phyloP scores from a whole-genome alignment of 2,329 filamentous ascomycete species.

The Fusarium devonianum region DNA sequence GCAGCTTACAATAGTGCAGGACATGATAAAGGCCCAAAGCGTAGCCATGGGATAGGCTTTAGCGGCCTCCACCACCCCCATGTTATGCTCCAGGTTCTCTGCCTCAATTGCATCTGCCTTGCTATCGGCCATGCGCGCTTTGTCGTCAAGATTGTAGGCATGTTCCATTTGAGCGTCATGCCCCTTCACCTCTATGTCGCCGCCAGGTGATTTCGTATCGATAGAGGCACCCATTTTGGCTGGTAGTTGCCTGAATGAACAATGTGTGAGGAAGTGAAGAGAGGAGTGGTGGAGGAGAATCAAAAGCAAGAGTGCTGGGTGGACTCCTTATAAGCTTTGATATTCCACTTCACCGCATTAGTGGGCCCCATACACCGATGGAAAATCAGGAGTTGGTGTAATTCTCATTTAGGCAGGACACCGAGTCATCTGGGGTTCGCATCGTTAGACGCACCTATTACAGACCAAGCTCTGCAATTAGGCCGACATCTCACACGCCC shows the following conservation, averaged over 20 bases:
- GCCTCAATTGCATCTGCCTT: slow-evolving; percentile 39
- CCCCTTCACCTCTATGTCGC: slow-evolving; percentile 21
- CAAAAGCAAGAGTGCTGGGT: slow-evolving; percentile 8
- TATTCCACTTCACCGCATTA: not conserved
- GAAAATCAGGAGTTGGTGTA: slow-evolving; percentile 22
- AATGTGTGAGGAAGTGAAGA: slow-evolving; percentile 12
- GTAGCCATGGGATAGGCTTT: slow-evolving; percentile 54
- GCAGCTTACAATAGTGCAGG: slow-evolving; percentile 55
- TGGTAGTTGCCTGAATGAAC: slow-evolving; percentile 13
- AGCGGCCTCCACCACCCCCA: slow-evolving; percentile 49
- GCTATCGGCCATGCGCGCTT: slow-evolving; percentile 18
- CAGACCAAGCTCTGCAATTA: not conserved
- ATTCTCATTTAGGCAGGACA: slow-evolving; percentile 11
- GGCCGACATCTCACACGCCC: slow-evolving; percentile 9
- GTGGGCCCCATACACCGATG: slow-evolving; percentile 1
- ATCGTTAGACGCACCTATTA: slow-evolving; percentile 33
- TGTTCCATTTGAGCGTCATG: slow-evolving; percentile 26
- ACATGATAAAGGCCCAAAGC: slow-evolving; percentile 58
- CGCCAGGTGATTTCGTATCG: slow-evolving; percentile 22
- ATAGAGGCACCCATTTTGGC: slow-evolving; percentile 27
- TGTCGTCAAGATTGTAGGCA: slow-evolving; percentile 31
- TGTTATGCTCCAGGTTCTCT: slow-evolving; percentile 53
- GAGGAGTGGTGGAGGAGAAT: not conserved
- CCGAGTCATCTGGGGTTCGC: slow-evolving; percentile 36
- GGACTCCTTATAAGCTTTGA: slow-evolving; percentile 5